Evolutionary conservation across 257 asterid genomes (phyloP).

Genomic region (Solanum medicagineum): DNA sequence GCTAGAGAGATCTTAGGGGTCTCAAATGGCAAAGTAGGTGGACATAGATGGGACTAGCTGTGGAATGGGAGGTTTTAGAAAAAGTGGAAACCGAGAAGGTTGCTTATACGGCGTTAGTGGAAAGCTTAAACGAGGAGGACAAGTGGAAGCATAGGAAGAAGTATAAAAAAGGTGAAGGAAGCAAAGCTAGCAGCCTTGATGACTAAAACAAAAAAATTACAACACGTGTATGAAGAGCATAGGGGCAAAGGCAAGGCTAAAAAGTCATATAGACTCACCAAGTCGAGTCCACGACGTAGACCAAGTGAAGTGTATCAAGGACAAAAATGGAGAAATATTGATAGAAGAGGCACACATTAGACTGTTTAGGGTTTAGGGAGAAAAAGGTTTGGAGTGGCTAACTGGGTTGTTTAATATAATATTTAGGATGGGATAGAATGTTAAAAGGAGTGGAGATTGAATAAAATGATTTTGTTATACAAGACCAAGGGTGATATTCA

Average conservation of each 20-base stretch:
- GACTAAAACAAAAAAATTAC: background rate
- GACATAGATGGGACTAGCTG: background rate
- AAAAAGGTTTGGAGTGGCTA: background rate
- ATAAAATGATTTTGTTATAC: no score
- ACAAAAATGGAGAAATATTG: background rate
- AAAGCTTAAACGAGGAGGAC: background rate
- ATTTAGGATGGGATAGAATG: background rate
- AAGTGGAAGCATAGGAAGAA: background rate
- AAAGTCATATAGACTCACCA: background rate
- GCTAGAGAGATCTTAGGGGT: background rate
- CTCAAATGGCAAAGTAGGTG: background rate
- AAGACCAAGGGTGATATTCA: no score
- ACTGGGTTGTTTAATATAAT: background rate
- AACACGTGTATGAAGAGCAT: background rate
- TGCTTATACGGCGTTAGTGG: background rate
- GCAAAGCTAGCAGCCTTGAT: background rate
- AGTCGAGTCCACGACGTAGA: background rate
- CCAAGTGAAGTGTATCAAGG: background rate
- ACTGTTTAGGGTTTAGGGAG: background rate
- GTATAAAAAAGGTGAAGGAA: background rate
- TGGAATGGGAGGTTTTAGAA: background rate
- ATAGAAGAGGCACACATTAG: background rate
- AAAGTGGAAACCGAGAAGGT: background rate
- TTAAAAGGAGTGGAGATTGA: no score
- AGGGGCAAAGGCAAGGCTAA: background rate